Evolutionary conservation across 495 filamentous ascomycete species (phyloP).

Genomic region (Podospora pseudoanserina): DNA sequence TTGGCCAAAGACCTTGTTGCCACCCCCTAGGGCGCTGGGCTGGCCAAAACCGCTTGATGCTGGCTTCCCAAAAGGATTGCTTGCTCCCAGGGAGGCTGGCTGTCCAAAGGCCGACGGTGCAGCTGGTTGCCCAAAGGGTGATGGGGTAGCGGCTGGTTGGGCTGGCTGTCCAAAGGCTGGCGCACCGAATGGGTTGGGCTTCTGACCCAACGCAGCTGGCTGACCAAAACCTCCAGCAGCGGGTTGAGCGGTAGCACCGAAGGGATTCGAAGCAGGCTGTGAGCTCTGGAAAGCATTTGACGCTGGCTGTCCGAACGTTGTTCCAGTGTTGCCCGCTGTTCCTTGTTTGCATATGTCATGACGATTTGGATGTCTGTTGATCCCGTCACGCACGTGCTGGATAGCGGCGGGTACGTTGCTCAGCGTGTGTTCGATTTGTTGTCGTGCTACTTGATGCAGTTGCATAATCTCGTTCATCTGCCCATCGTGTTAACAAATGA

Average conservation of each 20-base stretch:
- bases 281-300: constrained; percentile 19
- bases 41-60: constrained; percentile 33
- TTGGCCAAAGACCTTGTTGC: constrained; percentile 26
- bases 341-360: constrained; percentile 59
- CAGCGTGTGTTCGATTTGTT: constrained; percentile 65
- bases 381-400: constrained; percentile 63
- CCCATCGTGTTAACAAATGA: constrained; percentile 11
- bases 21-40: constrained; percentile 30
- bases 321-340: constrained; percentile 17
- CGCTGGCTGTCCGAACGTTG: constrained; percentile 11
- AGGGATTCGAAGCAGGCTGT: constrained; percentile 23
- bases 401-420: constrained; percentile 68
- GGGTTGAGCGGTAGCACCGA: constrained; percentile 30
- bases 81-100: constrained; percentile 29
- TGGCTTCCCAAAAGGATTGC: constrained; percentile 34
- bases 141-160: constrained; percentile 26
- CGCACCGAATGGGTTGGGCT: constrained; percentile 39
- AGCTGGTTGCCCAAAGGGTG: constrained; percentile 28
- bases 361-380: constrained; percentile 75
- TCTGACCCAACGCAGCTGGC: constrained; percentile 38
- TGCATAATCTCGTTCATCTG: constrained; percentile 59
- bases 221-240: constrained; percentile 40
- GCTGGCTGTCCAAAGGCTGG: constrained; percentile 43
- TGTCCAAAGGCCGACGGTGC: constrained; percentile 20
- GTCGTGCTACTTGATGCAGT: constrained; percentile 56